Base-by-base conservation (phyloP, 768 basidiomycete genomes). In the Coprinopsis marcescibilis region DNA sequence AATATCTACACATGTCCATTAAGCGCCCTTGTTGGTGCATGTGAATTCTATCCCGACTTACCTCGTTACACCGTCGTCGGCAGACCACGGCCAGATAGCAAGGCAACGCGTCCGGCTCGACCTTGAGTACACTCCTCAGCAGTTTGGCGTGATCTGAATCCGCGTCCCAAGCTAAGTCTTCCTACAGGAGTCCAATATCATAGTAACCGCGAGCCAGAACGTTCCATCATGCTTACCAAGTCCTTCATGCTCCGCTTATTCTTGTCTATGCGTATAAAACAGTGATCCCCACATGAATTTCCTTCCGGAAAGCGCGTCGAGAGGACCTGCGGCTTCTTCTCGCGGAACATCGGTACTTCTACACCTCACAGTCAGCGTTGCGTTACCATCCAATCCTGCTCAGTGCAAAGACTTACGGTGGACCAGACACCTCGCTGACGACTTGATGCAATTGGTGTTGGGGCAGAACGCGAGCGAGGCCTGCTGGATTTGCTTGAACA, bases 51-150 rank as follows among this genome's bases (percentile, higher is more conserved):
- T 48, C 2, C n/a, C 13, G 15, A 17, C 50, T 27, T 45, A 82
- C 84, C 67, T 86, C 79, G 23, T 61, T 60, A 58, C 85, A 87
- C 4, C 81, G 75, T 50, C 76, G 80, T 8, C 67, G 66, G 57
- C 76, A 76, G 13, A 85, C 61, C 1, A 65, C 56, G 14, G 80
- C 75, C 11, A 85, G 60, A 37, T 79, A 71, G 51, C 84, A 85
- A 0, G 81, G 68, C 0, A 64, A 58, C 3, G 64, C 56, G 37
- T 80, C 71, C 5, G 75, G 74, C 0, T 67, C 62, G 19, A 75
- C 57, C 13, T 70, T 61, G 8, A 77, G 60, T 4, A 78, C 55
- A 2, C 59, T 60, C 17, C 52, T 58, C 2, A 84, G 55, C 0
- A 62, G 51, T 27, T 73, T 66, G 3, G 66, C 45, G 4, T 79